Base-by-base conservation (phyloP, 2,329 filamentous ascomycete species). In the Penicillium expansum region DNA sequence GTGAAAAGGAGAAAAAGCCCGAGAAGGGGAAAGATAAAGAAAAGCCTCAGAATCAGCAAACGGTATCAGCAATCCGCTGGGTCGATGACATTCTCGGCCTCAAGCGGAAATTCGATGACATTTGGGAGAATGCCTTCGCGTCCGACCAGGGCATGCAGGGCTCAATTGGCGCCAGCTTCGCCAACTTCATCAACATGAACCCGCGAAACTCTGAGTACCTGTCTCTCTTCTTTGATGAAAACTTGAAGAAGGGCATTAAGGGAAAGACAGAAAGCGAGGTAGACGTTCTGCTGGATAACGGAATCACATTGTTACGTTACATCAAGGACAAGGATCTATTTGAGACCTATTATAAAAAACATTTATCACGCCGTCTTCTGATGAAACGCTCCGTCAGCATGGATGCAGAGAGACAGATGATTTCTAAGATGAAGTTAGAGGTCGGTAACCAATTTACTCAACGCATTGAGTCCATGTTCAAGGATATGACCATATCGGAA, bases 281-380 rank as follows among this genome's bases (percentile, higher is more conserved):
- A 14, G 93, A 97, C 67, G 74, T 78, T 8, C 85, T 96, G 1
- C 79, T 97, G 39, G 92, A 97, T 57, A 96, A 94, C 71, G 92
- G 92, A 13, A 95, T 96, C 59, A 86, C 88, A 0, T 80, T 99
- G 7, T 83, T 99, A 51, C 87, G 92, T 44, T 97, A 96, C 66
- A 84, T 99, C 37, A 85, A 87, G 54, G 93, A 97, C 69, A 94
- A 93, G 76, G 94, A 99, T 71, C 82, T 96, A 64, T 97, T 99
- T 68, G 93, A 99, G 77, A 86, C 90, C 5, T 99, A 99, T 74
- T 97, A 99, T 79, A 96, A 97, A 79, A 96, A 96, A 72, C 94
- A 99, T 75, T 82, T 99, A 24, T 93, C 91, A 43, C 88, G 91
- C 58, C 86, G 94, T 50, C 79, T 99, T 41, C 80, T 99, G 18